Percentiles rank a stretch among this genome's conserved stretches.
Conservation (phyloP, 1,284 basidiomycete species). For the Ceratobasidium sp. region DNA sequence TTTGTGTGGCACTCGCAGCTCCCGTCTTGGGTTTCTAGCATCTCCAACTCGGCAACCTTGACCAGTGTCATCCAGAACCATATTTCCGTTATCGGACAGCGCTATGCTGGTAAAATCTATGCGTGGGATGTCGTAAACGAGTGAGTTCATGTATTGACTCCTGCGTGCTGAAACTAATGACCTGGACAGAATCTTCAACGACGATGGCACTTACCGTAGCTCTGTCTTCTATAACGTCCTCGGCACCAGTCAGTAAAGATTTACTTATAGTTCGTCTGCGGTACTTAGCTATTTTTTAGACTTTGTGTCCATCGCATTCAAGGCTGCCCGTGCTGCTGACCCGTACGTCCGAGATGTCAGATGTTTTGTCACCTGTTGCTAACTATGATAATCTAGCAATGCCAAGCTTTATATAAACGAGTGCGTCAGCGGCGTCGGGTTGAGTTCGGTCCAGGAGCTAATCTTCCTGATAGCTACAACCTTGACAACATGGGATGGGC, state of each 20-base stretch:
- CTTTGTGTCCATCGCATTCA: slow-evolving; percentile 44
- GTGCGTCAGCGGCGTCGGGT: too few species aligned
- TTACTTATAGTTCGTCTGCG: background rate
- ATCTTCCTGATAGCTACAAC: slow-evolving; percentile 12
- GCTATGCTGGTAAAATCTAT: slow-evolving; percentile 55
- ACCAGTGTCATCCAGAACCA: slow-evolving; percentile 53
- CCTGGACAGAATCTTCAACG: slow-evolving; percentile 54
- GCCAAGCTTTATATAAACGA: slow-evolving; percentile 44
- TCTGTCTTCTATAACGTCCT: slow-evolving; percentile 52
- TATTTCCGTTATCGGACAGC: slow-evolving; percentile 51
- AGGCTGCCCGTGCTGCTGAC: slow-evolving; percentile 44
- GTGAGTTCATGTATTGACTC: background rate
- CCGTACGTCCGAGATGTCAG: slow-evolving; percentile 35
- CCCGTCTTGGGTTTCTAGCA: slow-evolving; percentile 54
- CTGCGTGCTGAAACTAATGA: background rate
- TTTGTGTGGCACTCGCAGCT: slow-evolving; percentile 60
- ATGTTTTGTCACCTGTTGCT: background rate
- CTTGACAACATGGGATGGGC: slow-evolving; percentile 37
- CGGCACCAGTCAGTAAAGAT: slow-evolving; percentile 39
- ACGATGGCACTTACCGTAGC: slow-evolving; percentile 51
- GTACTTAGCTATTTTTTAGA: background rate
- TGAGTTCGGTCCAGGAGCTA: background rate
- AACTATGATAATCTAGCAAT: background rate
- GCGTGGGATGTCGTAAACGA: slow-evolving; percentile 56
- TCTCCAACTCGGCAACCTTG: slow-evolving; percentile 37